Evolutionary conservation across 805 yeast species (phyloP), one percentile per base, ranked within the genome.

Genomic region (Torulaspora quercuum): DNA sequence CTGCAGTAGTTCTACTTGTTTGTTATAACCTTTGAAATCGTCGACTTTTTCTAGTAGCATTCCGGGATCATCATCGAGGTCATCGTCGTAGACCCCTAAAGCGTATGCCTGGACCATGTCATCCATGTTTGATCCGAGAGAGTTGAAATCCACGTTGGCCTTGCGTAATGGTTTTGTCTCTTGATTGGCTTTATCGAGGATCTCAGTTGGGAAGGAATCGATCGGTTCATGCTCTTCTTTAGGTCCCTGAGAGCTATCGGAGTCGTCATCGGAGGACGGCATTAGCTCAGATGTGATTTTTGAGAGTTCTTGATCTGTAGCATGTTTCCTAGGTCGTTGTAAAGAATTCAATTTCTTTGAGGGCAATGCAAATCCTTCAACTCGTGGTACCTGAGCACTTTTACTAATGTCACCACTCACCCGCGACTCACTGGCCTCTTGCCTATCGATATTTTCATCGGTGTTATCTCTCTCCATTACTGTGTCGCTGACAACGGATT

Each of bases 81-180:
- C 83, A 42, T 76, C 83, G 49, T 78, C 82, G 49, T 75, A 78
- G 45, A 72, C 55, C 1, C 84, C 85, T 14, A 67, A 46, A n/a
- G 68, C 61, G 45, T 80, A 80, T 0, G 82, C 82, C 34, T 69
- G 67, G 0, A 76, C 82, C 80, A 78, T 73, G 3, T 72, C 68
- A 32, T 76, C 81, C 45, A 72, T 39, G 46, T 76, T 72, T 12
- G 64, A 64, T 15, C 67, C 69, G 18, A 73, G 40, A 2, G 65
- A 47, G 7, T 50, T 55, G 46, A 65, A 72, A 42, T 76, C 80
- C 6, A 64, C 50, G 11, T 41, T 46, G 5, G 63, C 60, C 6
- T 12, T 25, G 16, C 16, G 25, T 22, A 36, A 22, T 23, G 26
- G 14, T 7, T 23, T 18, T n/a, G 12, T 33, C 8, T 37, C 30